phyloP scores from a whole-genome alignment of 352 stramenopile genomes.

The Globisporangium spinosum region DNA sequence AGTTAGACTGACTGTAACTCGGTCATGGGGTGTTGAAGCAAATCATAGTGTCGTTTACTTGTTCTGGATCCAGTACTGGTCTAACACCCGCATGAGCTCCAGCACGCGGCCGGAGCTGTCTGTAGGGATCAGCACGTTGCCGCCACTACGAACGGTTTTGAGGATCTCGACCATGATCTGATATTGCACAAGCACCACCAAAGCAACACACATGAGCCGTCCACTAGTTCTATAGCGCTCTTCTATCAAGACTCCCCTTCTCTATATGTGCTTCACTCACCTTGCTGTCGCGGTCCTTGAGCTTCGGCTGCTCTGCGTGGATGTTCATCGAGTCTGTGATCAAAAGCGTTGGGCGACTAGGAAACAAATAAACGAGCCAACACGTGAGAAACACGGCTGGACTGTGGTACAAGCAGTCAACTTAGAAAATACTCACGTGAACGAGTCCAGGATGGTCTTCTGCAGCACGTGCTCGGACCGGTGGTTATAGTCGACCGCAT shows the following conservation, averaged over 20 bases:
- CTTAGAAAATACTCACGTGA: constrained; percentile 57
- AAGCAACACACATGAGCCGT: constrained; percentile 11
- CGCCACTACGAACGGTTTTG: constrained; percentile 89
- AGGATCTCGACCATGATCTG: constrained; percentile 93
- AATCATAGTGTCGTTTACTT: constrained; percentile 47
- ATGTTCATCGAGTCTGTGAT: constrained; percentile 90
- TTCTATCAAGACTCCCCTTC: neutral
- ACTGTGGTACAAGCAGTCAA: neutral
- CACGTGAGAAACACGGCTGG: neutral
- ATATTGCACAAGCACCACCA: neutral
- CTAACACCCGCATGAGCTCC: constrained; percentile 93
- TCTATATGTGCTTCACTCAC: constrained; percentile 18
- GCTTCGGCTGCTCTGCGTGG: constrained; percentile 81
- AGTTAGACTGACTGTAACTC: neutral
- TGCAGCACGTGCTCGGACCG: constrained; percentile 92
- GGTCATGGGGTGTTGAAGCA: neutral
- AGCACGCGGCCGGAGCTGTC: constrained; percentile 93
- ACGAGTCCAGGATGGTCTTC: constrained; percentile 91
- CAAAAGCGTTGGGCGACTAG: constrained; percentile 74
- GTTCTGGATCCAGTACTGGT: constrained; percentile 95
- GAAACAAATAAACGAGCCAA: neutral
- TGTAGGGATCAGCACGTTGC: constrained; percentile 94
- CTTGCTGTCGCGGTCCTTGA: constrained; percentile 87
- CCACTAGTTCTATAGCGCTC: neutral
- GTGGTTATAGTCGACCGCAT: constrained; percentile 91